Base-by-base conservation (phyloP, 371 early-diverging fungal species). In the Gilbertella persicaria region DNA sequence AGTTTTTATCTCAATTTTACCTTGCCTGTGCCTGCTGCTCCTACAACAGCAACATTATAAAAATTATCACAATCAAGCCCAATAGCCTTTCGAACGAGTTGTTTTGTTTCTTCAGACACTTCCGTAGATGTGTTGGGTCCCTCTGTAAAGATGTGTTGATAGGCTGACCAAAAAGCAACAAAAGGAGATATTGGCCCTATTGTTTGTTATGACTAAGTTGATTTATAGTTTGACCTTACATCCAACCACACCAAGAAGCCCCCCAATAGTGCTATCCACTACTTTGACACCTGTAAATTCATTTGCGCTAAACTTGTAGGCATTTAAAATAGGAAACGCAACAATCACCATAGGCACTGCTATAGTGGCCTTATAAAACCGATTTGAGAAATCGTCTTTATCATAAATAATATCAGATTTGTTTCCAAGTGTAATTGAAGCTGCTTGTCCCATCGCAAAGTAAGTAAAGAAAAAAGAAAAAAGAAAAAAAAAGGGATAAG, bases 101-200 rank as follows among this genome's bases (percentile, higher is more conserved):
- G 29, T n/a, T 74, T 71, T 12, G 64, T 55, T 19, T 65, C 70
- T 16, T 58, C 60, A 2, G 69, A 58, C 14, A 78, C 54, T 9
- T 64, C 58, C 0, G 57, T 23, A 5, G 66, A 64, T 50, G 61
- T 60, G 13, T 50, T 45, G 3, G 74, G 74, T 10, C 52, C 62
- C 19, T 78, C 67, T 2, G 52, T 68, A 56, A 76, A 73, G 3
- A 76, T 41, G 5, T 47, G 58, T 49, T 73, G 60, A 35, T 73
- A 76, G 8, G 63, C 60, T 8, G 67, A 62, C 64, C 66, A 76
- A 37, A 67, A 76, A 5, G 77, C 77, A 9, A 73, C 55, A 58
- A 76, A 76, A 14, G 77, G 77, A 20, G 77, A 65, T 35, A 76
- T 30, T 39, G 77, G 77, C 77, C 77, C 75, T 71, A 50, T n/a